These are phyloP conservation scores for Picea abies DNA, from an alignment of 83 land plant genomes.

Conservation along the genomic window DNA sequence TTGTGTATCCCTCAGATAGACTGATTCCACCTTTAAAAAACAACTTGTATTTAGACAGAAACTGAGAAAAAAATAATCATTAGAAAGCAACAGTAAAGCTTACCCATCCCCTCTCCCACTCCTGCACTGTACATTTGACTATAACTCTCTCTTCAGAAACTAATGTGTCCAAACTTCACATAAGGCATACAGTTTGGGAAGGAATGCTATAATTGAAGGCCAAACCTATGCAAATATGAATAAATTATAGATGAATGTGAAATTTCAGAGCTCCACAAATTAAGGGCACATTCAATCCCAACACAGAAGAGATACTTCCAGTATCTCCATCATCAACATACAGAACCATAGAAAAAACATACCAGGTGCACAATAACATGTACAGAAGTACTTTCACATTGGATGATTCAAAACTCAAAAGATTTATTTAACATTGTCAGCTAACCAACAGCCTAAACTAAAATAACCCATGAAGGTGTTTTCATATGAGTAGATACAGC, in stretches of 20 bases:
- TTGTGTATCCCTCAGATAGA: background rate
- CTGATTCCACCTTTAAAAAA: no score
- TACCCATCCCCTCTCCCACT: background rate
- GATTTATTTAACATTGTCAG: background rate
- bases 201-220: background rate
- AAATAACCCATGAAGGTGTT: background rate
- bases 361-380: background rate
- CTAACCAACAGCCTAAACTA: background rate
- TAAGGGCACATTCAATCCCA: background rate
- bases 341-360: background rate
- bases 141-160: background rate
- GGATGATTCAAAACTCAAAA: background rate
- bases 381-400: background rate
- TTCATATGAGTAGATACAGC: no score
- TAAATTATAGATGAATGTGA: background rate
- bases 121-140: background rate
- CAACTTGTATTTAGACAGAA: no score
- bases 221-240: background rate
- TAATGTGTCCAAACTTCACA: background rate
- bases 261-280: background rate
- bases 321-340: no score
- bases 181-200: background rate
- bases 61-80: no score
- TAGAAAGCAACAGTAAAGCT: no score
- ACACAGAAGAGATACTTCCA: no score